Base-by-base conservation (phyloP, 108 stramenopile species). In the Pseudonitzschia multiseries region DNA sequence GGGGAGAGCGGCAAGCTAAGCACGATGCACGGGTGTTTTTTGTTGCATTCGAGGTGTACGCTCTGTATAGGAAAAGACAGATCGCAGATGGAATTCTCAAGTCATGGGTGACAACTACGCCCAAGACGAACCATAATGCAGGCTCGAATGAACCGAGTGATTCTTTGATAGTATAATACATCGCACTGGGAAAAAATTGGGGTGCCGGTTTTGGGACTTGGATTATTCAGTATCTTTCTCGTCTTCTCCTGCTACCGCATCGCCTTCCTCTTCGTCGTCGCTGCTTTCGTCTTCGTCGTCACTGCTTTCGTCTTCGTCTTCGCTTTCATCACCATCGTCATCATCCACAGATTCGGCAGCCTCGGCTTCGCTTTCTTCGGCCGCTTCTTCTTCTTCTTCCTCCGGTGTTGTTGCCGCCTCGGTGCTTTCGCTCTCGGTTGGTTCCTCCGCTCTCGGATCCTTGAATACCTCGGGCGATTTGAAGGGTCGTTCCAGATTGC, bases 401-500 rank as follows among this genome's bases (percentile, higher is more conserved):
- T 43, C 40, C 42, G 17, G 17, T 65, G 43, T 29, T 22, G 44
- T 21, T 40, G 43, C 44, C 12, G 1, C 24, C 10, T 42, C 41
- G 43, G 26, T 21, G 13, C 15, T 29, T 17, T 65, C 41, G 31
- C 15, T n/a, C 21, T 65, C 64, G 22, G 22, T 15, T n/a, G n/a
- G n/a, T 65, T 65, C 40, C 33, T 43, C 36, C 12, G 66, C 66
- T 14, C 33, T 50, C 27, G 46, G 46, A 44, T 44, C 44, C 44
- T 67, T 67, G n/a, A 48, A 50, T 18, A 48, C 46, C 46, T 67
- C 66, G 22, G 71, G 65, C 62, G 18, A 80, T 71, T 84, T 85
- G 68, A 92, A 92, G 32, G 93, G 93, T n/a, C 93, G 73, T 59
- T 94, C 88, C 68, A 94, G 78, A 82, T 91, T 90, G 41, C 90